phyloP scores from a whole-genome alignment of 257 asterid species.

The Nicotiana knightiana region DNA sequence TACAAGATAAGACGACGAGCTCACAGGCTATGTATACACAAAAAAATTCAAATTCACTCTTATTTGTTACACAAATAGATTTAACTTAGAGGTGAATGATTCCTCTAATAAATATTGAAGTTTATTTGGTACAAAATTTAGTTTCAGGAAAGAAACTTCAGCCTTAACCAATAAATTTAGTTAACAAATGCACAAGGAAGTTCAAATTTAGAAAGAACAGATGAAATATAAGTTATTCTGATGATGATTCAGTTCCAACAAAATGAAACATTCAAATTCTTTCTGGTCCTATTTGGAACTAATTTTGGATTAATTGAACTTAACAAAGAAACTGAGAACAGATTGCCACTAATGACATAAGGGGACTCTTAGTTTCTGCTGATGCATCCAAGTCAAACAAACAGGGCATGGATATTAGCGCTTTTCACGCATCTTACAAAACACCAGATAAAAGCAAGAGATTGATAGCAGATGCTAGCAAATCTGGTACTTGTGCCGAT shows the following conservation, averaged over 20 bases:
- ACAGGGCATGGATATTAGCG: not conserved
- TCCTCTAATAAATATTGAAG: not conserved
- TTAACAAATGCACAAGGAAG: slow-evolving; percentile 1
- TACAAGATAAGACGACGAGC: not conserved
- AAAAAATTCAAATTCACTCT: not conserved
- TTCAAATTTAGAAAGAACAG: not conserved
- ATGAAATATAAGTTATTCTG: not conserved
- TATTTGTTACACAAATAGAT: not conserved
- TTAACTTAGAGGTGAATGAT: not conserved
- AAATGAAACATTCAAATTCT: not conserved
- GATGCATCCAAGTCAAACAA: not conserved
- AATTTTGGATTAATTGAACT: not conserved
- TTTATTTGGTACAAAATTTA: not conserved
- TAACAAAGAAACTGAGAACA: not conserved
- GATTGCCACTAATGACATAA: not conserved
- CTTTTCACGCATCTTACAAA: not conserved
- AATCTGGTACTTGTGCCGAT: not conserved
- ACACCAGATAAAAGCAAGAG: not conserved
- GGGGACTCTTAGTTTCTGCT: not conserved
- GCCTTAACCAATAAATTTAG: not conserved
- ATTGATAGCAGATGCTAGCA: not conserved
- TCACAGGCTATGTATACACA: not conserved
- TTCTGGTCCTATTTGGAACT: not conserved
- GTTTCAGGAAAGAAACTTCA: not conserved
- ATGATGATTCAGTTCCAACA: slow-evolving; percentile 2